phyloP scores from a whole-genome alignment of 2,329 filamentous ascomycete species.

The Beauveria varroae region DNA sequence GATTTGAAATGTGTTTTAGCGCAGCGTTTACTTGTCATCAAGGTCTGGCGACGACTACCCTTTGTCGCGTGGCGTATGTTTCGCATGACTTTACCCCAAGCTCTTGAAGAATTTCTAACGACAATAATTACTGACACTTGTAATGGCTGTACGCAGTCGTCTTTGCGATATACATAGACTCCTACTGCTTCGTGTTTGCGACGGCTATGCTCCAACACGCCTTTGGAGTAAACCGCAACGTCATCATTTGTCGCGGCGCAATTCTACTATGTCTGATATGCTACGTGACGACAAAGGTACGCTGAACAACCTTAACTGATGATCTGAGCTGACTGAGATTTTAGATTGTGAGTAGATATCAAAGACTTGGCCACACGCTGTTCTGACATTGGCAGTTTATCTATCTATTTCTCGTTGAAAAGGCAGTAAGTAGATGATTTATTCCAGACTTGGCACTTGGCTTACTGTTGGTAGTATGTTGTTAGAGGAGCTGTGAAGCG shows the following conservation, averaged over 20 bases:
- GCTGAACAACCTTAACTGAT: slow-evolving; percentile 7
- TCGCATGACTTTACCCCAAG: background rate
- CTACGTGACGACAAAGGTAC: slow-evolving; percentile 56
- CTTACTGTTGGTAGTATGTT: slow-evolving; percentile 37
- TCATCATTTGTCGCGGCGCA: slow-evolving; percentile 45
- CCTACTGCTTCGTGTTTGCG: slow-evolving; percentile 51
- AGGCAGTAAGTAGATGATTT: slow-evolving; percentile 38
- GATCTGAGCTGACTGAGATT: background rate
- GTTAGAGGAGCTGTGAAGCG: slow-evolving; percentile 45
- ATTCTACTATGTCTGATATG: slow-evolving; percentile 54
- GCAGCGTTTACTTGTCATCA: slow-evolving; percentile 30
- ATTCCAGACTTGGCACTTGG: slow-evolving; percentile 9
- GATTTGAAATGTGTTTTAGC: slow-evolving; percentile 18
- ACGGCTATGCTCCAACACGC: slow-evolving; percentile 50
- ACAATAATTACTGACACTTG: background rate
- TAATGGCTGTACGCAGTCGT: slow-evolving; percentile 36
- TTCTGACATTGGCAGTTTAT: slow-evolving; percentile 34
- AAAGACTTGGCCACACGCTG: background rate
- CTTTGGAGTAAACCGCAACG: slow-evolving; percentile 45
- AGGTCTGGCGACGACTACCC: slow-evolving; percentile 33
- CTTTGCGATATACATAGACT: slow-evolving; percentile 52
- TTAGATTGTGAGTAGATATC: slow-evolving; percentile 23
- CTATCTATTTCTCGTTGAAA: slow-evolving; percentile 59
- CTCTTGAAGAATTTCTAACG: background rate
- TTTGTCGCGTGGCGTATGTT: slow-evolving; percentile 36